Base-by-base conservation (phyloP, 2,329 filamentous ascomycete species). In the Trichoderma aggressivum region DNA sequence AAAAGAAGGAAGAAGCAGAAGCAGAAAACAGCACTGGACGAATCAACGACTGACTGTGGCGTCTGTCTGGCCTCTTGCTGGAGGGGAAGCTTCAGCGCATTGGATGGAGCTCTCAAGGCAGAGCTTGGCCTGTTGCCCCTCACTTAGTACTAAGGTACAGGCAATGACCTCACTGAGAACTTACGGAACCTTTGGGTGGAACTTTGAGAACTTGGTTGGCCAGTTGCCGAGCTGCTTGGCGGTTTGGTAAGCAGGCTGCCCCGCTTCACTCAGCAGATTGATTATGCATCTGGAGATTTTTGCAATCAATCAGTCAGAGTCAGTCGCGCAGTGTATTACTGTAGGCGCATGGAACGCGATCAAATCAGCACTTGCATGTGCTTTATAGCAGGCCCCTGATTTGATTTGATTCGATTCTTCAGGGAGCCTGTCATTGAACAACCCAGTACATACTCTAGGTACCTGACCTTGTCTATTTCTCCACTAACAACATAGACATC, bases 111-210 rank as follows among this genome's bases (percentile, higher is more conserved):
- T 53, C 5, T 50, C n/a, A 14, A 39, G 36, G 36, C 36, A 16
- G 16, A 47, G 43, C 43, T 21, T 10, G 43, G 36, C 43, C 39
- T n/a, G 30, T 21, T 65, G 62, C 62, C 62, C 62, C 55, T 59
- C 64, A 67, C 34, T 16, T n/a, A n/a, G n/a, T n/a, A n/a, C n/a
- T n/a, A n/a, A n/a, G n/a, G n/a, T n/a, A n/a, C n/a, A n/a, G n/a
- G n/a, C n/a, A 32, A 68, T 68, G 64, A 68, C 64, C 64, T 68
- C 64, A 68, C 55, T n/a, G 21, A 28, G 21, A 28, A 56, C 21
- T 5, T 47, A n/a, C n/a, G n/a, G n/a, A n/a, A n/a, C n/a, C n/a
- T n/a, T n/a, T 34, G 32, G 26, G 26, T 28, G 10, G 32, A 34
- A 34, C n/a, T 47, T 50, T 50, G n/a, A n/a, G 62, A 65, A 65